Evolutionary conservation across 1,284 basidiomycete genomes (phyloP), one percentile per base, ranked within the genome.

Genomic region (Pseudozyma hubeiensis): DNA sequence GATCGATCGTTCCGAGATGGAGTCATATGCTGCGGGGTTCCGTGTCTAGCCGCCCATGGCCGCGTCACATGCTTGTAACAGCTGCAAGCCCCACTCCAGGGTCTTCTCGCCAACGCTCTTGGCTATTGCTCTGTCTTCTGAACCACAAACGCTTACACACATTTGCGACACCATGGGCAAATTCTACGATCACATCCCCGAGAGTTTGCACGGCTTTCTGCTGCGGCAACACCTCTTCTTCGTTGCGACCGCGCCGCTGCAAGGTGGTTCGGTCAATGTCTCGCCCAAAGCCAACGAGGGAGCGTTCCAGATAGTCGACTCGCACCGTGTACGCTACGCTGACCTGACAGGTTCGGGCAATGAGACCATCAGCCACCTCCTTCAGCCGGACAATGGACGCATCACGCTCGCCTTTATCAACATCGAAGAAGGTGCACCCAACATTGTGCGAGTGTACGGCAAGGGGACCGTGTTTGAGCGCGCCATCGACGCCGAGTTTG

Each of bases 391-490:
- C 51, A 61, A 61, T 47, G 59, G 59, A 16, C 43, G 59, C 14
- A 61, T 61, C 48, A 61, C 59, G 5, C 10, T 61, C 24, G 41
- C 34, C 24, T 61, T 54, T 39, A 29, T 53, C 50, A 55, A 53
- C 43, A 37, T 61, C 30, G 57, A 53, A 30, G 51, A 61, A 34
- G 59, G 59, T n/a, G 37, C 50, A 16, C 59, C 59, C n/a, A 45
- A 46, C 43, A 61, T 61, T 9, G 51, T 61, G 19, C 51, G 59
- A n/a, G n/a, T 61, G 17, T 61, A 46, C 33, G 59, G 59, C 37
- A 52, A 53, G 24, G 56, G 56, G 19, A 46, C 34, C 30, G 56
- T 56, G 3, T 54, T 33, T 46, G 45, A 56, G n/a, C 53, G 29
- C 30, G 54, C 31, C 34, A n/a, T 30, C 45, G 33, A 50, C 17